Evolutionary conservation across 2,329 filamentous ascomycete genomes (phyloP).

Genomic region (Xylaria arbuscula): DNA sequence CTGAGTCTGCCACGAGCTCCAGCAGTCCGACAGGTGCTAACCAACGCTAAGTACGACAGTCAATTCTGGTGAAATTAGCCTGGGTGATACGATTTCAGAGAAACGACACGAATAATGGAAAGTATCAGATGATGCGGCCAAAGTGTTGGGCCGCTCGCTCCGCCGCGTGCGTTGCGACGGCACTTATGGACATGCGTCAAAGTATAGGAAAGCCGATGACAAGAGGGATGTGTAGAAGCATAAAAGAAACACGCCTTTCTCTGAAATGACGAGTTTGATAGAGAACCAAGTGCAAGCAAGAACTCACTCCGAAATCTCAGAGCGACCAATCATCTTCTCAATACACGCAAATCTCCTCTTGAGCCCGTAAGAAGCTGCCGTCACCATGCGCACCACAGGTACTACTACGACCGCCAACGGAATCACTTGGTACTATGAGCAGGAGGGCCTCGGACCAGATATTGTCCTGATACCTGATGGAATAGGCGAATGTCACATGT

Average conservation of each 20-base stretch:
- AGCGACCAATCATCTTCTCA: background rate
- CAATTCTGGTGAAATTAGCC: too few species aligned
- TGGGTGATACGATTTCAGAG: background rate
- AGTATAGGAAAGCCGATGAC: background rate
- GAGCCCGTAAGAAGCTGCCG: background rate
- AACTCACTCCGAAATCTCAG: background rate
- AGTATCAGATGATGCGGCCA: background rate
- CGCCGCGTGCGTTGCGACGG: slow-evolving; percentile 19
- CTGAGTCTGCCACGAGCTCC: background rate
- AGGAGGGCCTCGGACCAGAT: slow-evolving; percentile 37
- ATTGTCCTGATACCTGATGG: slow-evolving; percentile 38
- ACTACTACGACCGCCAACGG: slow-evolving; percentile 34
- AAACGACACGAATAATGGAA: background rate
- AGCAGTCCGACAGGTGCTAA: slow-evolving; percentile 5
- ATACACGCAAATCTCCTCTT: background rate
- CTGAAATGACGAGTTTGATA: background rate
- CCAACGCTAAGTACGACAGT: background rate
- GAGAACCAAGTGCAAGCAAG: background rate
- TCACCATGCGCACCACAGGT: slow-evolving; percentile 35
- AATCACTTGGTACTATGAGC: slow-evolving; percentile 40
- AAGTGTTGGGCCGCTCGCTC: background rate
- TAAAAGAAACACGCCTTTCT: slow-evolving; percentile 15
- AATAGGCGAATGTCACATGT: slow-evolving; percentile 38
- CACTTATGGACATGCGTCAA: background rate
- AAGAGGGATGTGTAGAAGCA: slow-evolving; percentile 1